phyloP scores from a whole-genome alignment of 768 basidiomycete genomes.

The Podaxis pistillaris region DNA sequence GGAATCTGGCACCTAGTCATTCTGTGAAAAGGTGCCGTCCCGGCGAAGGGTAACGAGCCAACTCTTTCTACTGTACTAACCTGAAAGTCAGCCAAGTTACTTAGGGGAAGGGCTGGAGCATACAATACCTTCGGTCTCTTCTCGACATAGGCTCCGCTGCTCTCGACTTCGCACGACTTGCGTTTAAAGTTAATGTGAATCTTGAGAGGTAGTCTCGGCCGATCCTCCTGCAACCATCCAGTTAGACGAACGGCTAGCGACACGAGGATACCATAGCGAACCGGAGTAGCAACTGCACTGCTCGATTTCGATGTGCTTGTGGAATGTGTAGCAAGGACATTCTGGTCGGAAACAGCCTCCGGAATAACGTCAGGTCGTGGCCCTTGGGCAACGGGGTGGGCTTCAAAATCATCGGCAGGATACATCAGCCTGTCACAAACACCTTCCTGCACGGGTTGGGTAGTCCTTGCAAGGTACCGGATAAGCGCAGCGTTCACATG shows the following conservation, averaged over 20 bases:
- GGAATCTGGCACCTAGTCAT: neutral
- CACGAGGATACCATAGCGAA: conserved; percentile 16
- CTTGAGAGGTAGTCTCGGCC: conserved; percentile 21
- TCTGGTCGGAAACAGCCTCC: neutral
- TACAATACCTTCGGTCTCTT: conserved; percentile 39
- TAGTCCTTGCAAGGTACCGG: neutral
- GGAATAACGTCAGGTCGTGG: conserved; percentile 1
- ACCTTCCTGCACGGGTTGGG: neutral
- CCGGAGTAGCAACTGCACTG: conserved; percentile 1
- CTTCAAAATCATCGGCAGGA: neutral
- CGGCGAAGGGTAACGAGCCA: conserved; percentile 11
- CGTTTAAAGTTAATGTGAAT: conserved; percentile 39
- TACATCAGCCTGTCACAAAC: neutral
- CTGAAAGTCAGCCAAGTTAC: neutral
- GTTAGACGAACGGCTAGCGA: neutral
- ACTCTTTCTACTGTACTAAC: conserved; percentile 20
- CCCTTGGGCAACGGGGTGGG: neutral
- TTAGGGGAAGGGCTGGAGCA: neutral
- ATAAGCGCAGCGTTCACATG: neutral
- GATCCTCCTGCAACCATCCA: conserved; percentile 8
- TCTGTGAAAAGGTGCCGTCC: neutral
- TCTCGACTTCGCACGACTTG: conserved; percentile 20
- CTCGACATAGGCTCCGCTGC: conserved; percentile 21
- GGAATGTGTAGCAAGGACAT: neutral
- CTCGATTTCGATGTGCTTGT: neutral